A percentile compares a stretch with the other conserved stretches of the same genome.
phyloP scores from a whole-genome alignment of 164 flowering plant species.

The Macadamia tetraphylla region DNA sequence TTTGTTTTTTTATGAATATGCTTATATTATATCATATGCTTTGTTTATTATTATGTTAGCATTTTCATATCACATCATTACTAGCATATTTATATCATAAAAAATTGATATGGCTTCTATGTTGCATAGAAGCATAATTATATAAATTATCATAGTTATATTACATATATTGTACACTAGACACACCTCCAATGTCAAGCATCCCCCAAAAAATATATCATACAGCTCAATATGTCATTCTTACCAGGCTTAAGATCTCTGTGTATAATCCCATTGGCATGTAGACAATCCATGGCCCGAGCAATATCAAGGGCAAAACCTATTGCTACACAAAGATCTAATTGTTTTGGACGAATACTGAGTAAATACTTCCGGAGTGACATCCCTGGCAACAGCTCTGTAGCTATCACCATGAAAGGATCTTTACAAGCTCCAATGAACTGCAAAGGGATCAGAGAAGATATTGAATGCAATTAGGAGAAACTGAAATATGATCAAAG shows the following conservation, averaged over 20 bases:
- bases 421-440: constrained; percentile 96
- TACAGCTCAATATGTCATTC: constrained; percentile 10
- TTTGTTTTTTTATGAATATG: too few species aligned
- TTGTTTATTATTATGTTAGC: too few species aligned
- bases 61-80: too few species aligned
- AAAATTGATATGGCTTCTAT: too few species aligned
- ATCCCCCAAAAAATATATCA: constrained; percentile 9
- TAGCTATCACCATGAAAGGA: constrained; percentile 83
- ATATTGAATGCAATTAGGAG: background rate
- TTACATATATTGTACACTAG: too few species aligned
- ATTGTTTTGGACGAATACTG: constrained; percentile 53
- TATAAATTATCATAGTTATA: too few species aligned
- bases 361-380: constrained; percentile 71
- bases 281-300: constrained; percentile 88
- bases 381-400: constrained; percentile 90
- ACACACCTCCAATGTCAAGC: too few species aligned
- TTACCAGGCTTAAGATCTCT: constrained; percentile 96
- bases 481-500: constrained; percentile 4
- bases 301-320: constrained; percentile 83
- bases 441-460: constrained; percentile 30
- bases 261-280: constrained; percentile 92
- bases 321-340: constrained; percentile 63
- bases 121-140: too few species aligned
- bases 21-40: too few species aligned
- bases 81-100: too few species aligned